Conservation (phyloP, 83 land plant species). For the Larix sibirica region DNA sequence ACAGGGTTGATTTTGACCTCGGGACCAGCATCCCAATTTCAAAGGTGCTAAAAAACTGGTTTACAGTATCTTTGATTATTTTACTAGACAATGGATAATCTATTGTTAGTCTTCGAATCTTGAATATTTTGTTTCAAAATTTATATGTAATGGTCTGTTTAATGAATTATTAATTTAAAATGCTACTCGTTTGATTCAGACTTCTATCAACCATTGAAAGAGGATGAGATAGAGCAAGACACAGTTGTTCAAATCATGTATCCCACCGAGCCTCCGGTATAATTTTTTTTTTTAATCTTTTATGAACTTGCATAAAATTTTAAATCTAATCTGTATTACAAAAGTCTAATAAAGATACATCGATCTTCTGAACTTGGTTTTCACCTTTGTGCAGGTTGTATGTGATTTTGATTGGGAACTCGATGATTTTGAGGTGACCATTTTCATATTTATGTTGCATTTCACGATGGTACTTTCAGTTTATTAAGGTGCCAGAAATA, state of each 20-base stretch:
- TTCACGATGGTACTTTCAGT: background rate
- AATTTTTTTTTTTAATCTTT: background rate
- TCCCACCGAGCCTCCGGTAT: slow-evolving; percentile 71
- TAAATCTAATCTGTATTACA: background rate
- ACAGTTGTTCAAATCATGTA: slow-evolving; percentile 63
- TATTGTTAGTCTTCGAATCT: background rate
- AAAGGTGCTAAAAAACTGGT: background rate
- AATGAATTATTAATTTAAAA: background rate
- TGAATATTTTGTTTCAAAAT: background rate
- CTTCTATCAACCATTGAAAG: slow-evolving; percentile 67
- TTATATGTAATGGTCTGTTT: background rate
- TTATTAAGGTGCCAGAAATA: background rate
- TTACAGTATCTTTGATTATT: background rate
- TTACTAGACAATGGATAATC: background rate
- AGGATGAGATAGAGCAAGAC: slow-evolving; percentile 68
- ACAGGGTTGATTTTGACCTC: background rate
- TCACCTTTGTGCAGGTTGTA: slow-evolving; percentile 46
- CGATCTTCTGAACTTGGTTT: background rate
- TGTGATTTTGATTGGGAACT: slow-evolving; percentile 71
- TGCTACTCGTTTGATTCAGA: slow-evolving; percentile 28
- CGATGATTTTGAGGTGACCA: slow-evolving; percentile 65
- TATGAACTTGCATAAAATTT: background rate
- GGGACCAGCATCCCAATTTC: background rate
- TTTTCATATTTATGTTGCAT: background rate
- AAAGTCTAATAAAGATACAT: background rate